phyloP scores from a whole-genome alignment of 495 filamentous ascomycete species.

The Tuber brumale region DNA sequence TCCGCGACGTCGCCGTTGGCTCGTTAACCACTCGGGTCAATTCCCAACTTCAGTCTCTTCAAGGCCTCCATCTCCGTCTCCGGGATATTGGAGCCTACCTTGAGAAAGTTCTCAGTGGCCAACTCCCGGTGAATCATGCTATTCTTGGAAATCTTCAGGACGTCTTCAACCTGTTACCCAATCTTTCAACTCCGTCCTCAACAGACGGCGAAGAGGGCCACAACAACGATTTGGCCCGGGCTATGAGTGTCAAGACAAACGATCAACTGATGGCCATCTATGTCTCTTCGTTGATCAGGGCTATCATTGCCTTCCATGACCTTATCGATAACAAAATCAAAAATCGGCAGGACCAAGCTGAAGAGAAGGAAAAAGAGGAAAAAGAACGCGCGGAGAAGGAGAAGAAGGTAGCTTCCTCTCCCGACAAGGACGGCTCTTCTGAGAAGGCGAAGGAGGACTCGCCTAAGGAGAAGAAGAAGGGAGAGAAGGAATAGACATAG shows the following conservation, averaged over 20 bases:
- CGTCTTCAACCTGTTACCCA: constrained; percentile 96
- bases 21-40: constrained; percentile 98
- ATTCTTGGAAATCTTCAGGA: constrained; percentile 97
- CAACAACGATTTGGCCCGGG: constrained; percentile 77
- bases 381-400: constrained; percentile 55
- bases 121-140: constrained; percentile 92
- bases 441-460: constrained; percentile 61
- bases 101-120: constrained; percentile 85
- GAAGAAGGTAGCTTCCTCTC: constrained; percentile 43
- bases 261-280: constrained; percentile 99
- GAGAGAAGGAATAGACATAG: constrained; percentile 59
- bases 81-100: constrained; percentile 94
- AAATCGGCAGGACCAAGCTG: constrained; percentile 93
- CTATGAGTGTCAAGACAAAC: constrained; percentile 98
- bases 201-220: constrained; percentile 52
- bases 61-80: constrained; percentile 89
- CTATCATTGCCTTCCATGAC: constrained; percentile 98
- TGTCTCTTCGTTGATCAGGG: constrained; percentile 87
- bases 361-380: constrained; percentile 73
- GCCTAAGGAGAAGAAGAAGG: constrained; percentile 58
- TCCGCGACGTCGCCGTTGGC: constrained; percentile 94
- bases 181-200: constrained; percentile 74
- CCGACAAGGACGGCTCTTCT: constrained; percentile 55
- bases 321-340: constrained; percentile 99
- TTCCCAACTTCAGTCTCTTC: constrained; percentile 92